phyloP scores from a whole-genome alignment of 2,329 filamentous ascomycete species.

The Hymenoscyphus linearis region DNA sequence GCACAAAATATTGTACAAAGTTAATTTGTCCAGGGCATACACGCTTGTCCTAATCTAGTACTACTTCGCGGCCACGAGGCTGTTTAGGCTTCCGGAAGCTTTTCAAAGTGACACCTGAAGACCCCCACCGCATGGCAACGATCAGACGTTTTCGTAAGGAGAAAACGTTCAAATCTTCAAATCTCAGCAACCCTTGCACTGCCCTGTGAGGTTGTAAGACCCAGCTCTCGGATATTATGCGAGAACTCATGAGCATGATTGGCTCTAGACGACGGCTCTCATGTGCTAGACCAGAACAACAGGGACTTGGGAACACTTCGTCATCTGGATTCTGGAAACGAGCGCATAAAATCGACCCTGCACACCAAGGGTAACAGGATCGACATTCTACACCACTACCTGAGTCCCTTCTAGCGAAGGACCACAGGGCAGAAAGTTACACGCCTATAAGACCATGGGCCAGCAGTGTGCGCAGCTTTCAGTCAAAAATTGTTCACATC shows the following conservation, averaged over 20 bases:
- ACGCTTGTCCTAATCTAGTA: conserved; percentile 10
- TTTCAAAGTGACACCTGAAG: conserved; percentile 5
- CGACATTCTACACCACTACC: conserved; percentile 1
- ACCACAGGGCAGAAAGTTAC: background rate
- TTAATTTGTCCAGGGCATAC: conserved; percentile 1
- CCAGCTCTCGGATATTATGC: conserved; percentile 22
- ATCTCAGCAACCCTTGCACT: background rate
- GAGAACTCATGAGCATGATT: conserved; percentile 5
- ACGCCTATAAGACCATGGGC: background rate
- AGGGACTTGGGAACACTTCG: conserved; percentile 7
- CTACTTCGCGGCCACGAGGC: conserved; percentile 11
- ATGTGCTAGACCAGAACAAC: conserved; percentile 8
- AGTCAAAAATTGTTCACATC: background rate
- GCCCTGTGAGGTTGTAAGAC: conserved; percentile 13
- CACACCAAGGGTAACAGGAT: background rate
- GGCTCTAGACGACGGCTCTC: conserved; percentile 6
- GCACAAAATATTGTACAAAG: background rate
- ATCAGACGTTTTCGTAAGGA: conserved; percentile 13
- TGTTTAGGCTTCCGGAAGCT: conserved; percentile 12
- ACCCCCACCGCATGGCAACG: conserved; percentile 3
- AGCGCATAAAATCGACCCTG: conserved; percentile 11
- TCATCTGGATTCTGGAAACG: conserved; percentile 11
- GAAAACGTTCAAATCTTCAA: conserved; percentile 1
- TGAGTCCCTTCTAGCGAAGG: background rate
- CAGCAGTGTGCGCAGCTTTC: background rate